Conservation (phyloP, 2,329 filamentous ascomycete species). For the Aaosphaeria pasadenensis region DNA sequence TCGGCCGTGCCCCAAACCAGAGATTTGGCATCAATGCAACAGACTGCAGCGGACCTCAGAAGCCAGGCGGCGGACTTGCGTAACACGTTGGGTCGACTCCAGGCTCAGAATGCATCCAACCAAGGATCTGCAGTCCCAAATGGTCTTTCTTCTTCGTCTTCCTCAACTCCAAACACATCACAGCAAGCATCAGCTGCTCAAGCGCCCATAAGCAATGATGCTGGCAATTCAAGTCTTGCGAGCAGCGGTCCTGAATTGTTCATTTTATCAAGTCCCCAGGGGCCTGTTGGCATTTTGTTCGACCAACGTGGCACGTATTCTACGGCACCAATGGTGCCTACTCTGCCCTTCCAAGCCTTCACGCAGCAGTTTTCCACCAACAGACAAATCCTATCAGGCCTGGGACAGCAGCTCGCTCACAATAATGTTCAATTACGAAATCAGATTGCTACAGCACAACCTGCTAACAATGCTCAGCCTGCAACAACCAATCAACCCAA, state of each 20-base stretch:
- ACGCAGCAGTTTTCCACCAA: slow-evolving; percentile 32
- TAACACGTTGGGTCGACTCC: too few species aligned
- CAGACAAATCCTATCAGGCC: slow-evolving; percentile 25
- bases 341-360: slow-evolving; percentile 28
- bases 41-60: slow-evolving; percentile 24
- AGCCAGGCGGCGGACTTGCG: slow-evolving; percentile 14
- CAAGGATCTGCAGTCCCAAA: neutral
- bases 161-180: neutral
- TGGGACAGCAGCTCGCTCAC: slow-evolving; percentile 29
- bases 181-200: neutral
- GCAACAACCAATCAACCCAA: slow-evolving; percentile 11
- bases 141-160: neutral
- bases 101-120: too few species aligned
- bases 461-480: slow-evolving; percentile 7
- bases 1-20: slow-evolving; percentile 23
- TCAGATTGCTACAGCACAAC: slow-evolving; percentile 10
- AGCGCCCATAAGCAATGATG: slow-evolving; percentile 13
- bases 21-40: slow-evolving; percentile 27
- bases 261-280: slow-evolving; percentile 34
- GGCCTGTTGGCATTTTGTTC: slow-evolving; percentile 34
- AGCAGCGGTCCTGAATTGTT: slow-evolving; percentile 22
- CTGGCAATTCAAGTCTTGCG: neutral
- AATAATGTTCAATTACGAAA: slow-evolving; percentile 12
- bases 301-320: slow-evolving; percentile 34
- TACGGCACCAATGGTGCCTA: slow-evolving; percentile 26